Conservation (phyloP, 2,329 filamentous ascomycete species). For the Ophiostoma pallidulum region DNA sequence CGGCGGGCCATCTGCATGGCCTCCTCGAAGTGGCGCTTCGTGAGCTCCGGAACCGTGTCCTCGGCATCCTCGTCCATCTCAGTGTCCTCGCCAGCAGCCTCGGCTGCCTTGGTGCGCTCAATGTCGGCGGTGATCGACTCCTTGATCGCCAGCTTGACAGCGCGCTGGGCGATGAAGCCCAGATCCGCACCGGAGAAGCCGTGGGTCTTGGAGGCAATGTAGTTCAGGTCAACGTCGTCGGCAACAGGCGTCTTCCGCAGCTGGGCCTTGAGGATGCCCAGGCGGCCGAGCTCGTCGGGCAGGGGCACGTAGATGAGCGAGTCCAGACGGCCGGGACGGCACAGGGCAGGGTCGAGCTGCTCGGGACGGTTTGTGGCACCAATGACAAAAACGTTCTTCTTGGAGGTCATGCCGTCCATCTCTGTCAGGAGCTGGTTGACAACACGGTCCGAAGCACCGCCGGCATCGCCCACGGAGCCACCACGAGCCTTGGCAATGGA, state of each 20-base stretch:
- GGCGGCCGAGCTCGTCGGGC: slow-evolving; percentile 77
- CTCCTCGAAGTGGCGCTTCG: slow-evolving; percentile 95
- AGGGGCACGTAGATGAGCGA: slow-evolving; percentile 86
- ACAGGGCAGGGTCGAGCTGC: slow-evolving; percentile 95
- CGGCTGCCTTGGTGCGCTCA: slow-evolving; percentile 78
- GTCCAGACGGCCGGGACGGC: slow-evolving; percentile 96
- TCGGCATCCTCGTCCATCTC: slow-evolving; percentile 80
- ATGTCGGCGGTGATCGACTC: slow-evolving; percentile 85
- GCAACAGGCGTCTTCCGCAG: slow-evolving; percentile 96
- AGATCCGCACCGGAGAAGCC: slow-evolving; percentile 99
- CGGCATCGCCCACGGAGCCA: slow-evolving; percentile 89
- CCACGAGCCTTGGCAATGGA: slow-evolving; percentile 99
- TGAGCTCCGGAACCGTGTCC: slow-evolving; percentile 92
- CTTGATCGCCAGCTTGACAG: slow-evolving; percentile 99
- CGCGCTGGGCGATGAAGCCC: slow-evolving; percentile 96
- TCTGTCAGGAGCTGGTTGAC: slow-evolving; percentile 99
- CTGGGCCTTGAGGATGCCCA: slow-evolving; percentile 86
- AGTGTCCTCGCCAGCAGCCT: slow-evolving; percentile 70
- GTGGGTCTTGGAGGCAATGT: slow-evolving; percentile 93
- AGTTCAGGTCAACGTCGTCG: slow-evolving; percentile 74
- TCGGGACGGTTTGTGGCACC: slow-evolving; percentile 79
- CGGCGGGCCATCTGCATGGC: slow-evolving; percentile 91
- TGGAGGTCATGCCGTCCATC: slow-evolving; percentile 99
- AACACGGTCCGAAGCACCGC: slow-evolving; percentile 97
- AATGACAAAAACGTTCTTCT: slow-evolving; percentile 99